Percentiles rank a stretch among this genome's conserved stretches.
phyloP scores from a whole-genome alignment of 2,329 filamentous ascomycete species.

The Botrytis cinerea region DNA sequence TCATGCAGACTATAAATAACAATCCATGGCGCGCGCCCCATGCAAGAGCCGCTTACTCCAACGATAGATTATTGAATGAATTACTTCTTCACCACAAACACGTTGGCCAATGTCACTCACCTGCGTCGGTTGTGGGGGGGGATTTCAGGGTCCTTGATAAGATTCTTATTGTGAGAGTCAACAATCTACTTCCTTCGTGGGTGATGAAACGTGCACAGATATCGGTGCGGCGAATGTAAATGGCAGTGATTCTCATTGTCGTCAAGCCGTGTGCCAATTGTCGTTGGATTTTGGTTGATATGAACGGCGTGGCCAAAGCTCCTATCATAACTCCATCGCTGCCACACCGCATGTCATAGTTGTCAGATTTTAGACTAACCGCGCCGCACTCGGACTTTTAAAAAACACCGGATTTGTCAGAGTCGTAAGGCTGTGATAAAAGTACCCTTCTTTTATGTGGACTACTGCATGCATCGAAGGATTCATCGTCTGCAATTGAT shows the following conservation, averaged over 20 bases:
- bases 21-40: background rate
- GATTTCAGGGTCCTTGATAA: background rate
- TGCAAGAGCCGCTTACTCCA: background rate
- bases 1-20: background rate
- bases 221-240: background rate
- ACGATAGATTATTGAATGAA: background rate
- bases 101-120: background rate
- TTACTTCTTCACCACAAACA: background rate
- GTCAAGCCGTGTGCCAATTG: background rate
- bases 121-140: background rate
- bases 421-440: background rate
- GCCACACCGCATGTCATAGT: background rate
- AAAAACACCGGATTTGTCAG: background rate
- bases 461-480: background rate
- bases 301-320: background rate
- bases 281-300: constrained; percentile 2
- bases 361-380: background rate
- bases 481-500: background rate
- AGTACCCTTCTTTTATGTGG: background rate
- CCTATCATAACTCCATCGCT: background rate
- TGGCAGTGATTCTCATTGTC: background rate
- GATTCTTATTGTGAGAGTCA: background rate
- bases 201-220: background rate
- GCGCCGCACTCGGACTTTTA: background rate
- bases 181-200: background rate